Conservation (phyloP, 345 rosid genomes). For the Dovyalis caffra region DNA sequence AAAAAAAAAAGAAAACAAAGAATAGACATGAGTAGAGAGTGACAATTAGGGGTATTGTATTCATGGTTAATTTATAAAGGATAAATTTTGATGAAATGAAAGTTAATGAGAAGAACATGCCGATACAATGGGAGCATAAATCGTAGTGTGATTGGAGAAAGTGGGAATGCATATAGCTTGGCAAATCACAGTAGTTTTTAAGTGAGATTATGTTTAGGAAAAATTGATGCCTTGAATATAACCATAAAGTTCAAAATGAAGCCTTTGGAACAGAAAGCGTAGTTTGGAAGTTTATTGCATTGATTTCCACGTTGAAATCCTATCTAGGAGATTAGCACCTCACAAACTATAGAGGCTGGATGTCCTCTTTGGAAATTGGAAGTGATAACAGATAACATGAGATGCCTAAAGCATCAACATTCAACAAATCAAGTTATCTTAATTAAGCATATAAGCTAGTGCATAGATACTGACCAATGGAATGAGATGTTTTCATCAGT, state of each 20-base stretch:
- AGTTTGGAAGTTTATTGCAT: neutral
- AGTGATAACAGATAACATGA: neutral
- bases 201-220: neutral
- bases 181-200: neutral
- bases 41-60: too few species aligned
- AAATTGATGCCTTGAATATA: neutral
- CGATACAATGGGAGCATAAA: neutral
- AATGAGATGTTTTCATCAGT: neutral
- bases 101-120: neutral
- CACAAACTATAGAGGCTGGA: too few species aligned
- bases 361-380: too few species aligned
- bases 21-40: neutral
- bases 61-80: neutral
- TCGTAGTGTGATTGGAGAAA: neutral
- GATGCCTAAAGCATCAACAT: neutral
- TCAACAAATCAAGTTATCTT: neutral
- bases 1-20: too few species aligned
- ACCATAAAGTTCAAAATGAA: neutral
- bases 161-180: neutral
- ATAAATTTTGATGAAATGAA: neutral
- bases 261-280: neutral
- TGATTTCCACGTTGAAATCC: neutral
- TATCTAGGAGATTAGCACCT: too few species aligned
- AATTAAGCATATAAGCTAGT: neutral
- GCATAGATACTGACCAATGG: neutral